Conservation (phyloP, 2,329 filamentous ascomycete species). For the Beauveria asiatica region DNA sequence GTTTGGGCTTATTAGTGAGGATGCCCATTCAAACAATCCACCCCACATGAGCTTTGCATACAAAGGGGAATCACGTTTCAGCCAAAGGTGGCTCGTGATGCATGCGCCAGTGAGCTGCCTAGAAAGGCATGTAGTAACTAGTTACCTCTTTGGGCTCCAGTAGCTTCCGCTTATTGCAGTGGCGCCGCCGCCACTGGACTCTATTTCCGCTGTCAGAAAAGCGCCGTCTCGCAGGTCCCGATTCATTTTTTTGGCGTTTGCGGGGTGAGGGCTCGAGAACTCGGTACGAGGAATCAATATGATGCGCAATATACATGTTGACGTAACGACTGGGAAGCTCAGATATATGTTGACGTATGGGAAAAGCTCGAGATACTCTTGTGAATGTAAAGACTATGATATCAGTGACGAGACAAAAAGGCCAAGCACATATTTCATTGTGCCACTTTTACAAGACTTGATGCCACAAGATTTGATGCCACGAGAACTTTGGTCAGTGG, state of each 20-base stretch:
- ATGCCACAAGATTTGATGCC: neutral
- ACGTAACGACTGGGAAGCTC: no score
- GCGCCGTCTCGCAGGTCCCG: neutral
- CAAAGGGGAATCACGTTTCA: conserved; percentile 9
- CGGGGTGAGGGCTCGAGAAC: neutral
- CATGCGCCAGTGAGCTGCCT: neutral
- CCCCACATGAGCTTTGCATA: neutral
- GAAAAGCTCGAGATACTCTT: neutral
- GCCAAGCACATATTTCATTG: neutral
- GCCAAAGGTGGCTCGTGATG: conserved; percentile 3
- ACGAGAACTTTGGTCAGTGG: neutral
- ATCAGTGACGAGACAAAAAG: neutral
- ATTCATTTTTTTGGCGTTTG: conserved; percentile 3
- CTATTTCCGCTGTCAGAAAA: neutral
- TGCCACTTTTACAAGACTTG: neutral
- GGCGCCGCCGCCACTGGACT: neutral
- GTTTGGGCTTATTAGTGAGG: neutral
- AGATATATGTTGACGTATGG: neutral
- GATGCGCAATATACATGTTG: no score
- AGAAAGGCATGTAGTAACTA: conserved; percentile 10
- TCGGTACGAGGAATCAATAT: no score
- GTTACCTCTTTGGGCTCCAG: neutral
- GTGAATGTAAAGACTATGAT: neutral
- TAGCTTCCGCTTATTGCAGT: conserved; percentile 1
- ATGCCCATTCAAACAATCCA: neutral